Evolutionary conservation across 805 yeast species (phyloP), one percentile per base, ranked within the genome.

Genomic region (Cyberlindnera mrakii): DNA sequence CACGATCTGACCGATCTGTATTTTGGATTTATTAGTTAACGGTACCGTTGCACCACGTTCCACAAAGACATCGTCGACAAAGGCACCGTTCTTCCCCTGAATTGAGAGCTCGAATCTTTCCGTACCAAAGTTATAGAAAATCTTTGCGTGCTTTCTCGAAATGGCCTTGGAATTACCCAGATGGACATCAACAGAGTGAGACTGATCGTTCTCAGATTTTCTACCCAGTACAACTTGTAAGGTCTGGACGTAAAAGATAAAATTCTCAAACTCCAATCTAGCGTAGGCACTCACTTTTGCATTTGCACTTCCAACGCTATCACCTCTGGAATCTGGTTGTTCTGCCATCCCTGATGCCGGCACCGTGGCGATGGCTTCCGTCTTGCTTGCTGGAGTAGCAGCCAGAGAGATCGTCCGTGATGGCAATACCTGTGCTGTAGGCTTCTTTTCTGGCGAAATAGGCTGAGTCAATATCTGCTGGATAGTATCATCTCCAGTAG

Each of bases 191-290:
- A 91, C 86, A 5, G 85, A 75, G 54, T 84, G 82, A 10, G 70
- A 58, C 41, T 71, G 77, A 51, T 83, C 83, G 43, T 81, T 77
- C 54, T 83, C 91, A 9, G 90, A 84, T 45, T 86, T 75, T 53
- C 99, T 74, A n/a, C 99, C 99, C 35, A 93, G 69, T 8, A 91
- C 76, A 2, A 91, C 96, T 63, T 93, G 97, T 58, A 93, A 72
- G 1, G 99, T 93, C 65, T 93, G 99, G 10, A 93, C 96, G 55
- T 91, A 93, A 59, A 93, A 93, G 3, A 96, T 90, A 61, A 85
- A 91, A 50, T 86, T 79, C 46, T 86, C 96, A 62, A 93, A 93
- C 60, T 93, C 98, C 33, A 93, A 67, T 53, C 89, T 69, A 1
- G 93, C 93, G 60, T 71, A 71, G 2, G 75, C 75, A 4, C 70